Percentiles rank a stretch among this genome's conserved stretches.
phyloP scores from a whole-genome alignment of 192 early-diverging fungal genomes.

The Coemansia asiatica region DNA sequence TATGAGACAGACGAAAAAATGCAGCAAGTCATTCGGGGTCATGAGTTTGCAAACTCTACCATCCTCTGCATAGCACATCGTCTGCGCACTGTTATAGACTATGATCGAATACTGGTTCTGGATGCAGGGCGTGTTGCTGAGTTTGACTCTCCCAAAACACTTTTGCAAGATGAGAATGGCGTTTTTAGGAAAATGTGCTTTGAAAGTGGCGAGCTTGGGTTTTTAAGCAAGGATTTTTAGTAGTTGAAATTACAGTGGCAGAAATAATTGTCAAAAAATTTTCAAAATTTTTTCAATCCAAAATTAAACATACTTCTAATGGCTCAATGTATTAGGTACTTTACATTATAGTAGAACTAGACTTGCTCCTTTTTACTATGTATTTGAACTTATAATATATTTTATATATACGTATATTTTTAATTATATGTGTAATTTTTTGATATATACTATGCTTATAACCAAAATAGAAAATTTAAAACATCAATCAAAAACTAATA shows the following conservation, averaged over 20 bases:
- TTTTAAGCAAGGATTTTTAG: background rate
- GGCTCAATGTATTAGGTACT: no score
- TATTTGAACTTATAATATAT: no score
- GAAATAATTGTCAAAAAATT: no score
- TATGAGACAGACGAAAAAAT: constrained; percentile 82
- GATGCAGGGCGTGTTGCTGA: background rate
- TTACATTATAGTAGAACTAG: no score
- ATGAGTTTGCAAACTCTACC: background rate
- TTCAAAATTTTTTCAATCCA: no score
- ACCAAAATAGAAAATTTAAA: no score
- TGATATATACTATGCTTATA: no score
- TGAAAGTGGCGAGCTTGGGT: background rate
- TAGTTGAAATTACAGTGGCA: background rate
- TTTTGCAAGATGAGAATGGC: constrained; percentile 19
- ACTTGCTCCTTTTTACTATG: no score
- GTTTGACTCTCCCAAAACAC: background rate
- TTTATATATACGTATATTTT: no score
- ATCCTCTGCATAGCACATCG: background rate
- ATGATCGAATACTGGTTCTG: background rate
- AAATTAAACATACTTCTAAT: no score
- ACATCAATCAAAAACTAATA: no score
- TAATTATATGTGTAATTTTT: no score
- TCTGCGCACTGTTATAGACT: background rate
- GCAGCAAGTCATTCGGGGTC: constrained; percentile 79
- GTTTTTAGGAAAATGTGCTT: constrained; percentile 75